A percentile compares a stretch with the other conserved stretches of the same genome.
Evolutionary conservation across 345 rosid genomes (phyloP).

Genomic region (Pistacia integerrima): DNA sequence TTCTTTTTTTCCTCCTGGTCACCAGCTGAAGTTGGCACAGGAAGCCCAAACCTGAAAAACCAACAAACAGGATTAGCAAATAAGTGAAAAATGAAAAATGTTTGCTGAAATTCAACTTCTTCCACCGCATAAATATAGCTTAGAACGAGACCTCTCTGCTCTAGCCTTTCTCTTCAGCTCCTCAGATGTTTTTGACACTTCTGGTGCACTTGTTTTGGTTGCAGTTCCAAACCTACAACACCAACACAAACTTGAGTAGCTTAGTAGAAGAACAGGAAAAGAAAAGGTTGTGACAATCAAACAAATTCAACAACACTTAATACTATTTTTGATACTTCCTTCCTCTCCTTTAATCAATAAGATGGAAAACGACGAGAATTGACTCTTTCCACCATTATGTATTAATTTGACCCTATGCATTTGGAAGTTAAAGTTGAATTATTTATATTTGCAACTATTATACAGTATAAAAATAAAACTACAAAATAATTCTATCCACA

Average conservation of each 20-base stretch:
- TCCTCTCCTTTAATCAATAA: neutral
- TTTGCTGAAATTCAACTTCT: neutral
- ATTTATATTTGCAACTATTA: neutral
- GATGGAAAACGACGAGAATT: neutral
- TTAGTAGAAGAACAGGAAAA: neutral
- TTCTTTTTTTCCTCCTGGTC: slow-evolving; percentile 83
- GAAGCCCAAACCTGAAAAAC: slow-evolving; percentile 65
- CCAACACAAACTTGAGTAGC: neutral
- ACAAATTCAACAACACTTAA: neutral
- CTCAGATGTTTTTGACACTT: slow-evolving; percentile 58
- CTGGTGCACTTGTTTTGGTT: slow-evolving; percentile 37
- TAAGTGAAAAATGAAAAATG: neutral
- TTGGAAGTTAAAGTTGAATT: neutral
- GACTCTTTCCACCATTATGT: neutral
- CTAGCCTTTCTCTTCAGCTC: slow-evolving; percentile 88
- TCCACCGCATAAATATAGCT: slow-evolving; percentile 6
- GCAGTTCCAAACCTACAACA: slow-evolving; percentile 74
- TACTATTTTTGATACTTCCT: neutral
- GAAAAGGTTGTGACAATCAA: neutral
- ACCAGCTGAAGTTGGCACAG: slow-evolving; percentile 38
- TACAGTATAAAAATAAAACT: too few relatives aligned
- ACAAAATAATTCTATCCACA: too few relatives aligned
- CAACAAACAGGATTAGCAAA: slow-evolving; percentile 5
- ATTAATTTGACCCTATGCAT: neutral
- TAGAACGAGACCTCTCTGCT: slow-evolving; percentile 72